Evolutionary conservation across 139 green algal species (phyloP), one percentile per base, ranked within the genome.

Genomic region (Picocystis salinarum): DNA sequence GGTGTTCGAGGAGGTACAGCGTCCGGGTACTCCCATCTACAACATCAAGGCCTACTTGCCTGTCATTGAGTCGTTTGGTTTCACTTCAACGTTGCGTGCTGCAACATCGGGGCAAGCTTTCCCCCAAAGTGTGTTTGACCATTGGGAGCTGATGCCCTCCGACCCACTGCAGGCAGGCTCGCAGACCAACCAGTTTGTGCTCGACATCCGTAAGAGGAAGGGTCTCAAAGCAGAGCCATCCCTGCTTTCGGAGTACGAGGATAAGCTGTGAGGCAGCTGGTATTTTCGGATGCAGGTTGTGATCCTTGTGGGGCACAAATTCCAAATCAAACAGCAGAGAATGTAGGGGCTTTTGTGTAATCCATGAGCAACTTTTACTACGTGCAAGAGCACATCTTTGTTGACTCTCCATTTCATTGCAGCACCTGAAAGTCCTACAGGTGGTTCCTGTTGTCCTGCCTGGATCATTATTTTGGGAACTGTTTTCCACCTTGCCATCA

Each of bases 31-130:
- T 2, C 88, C 88, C 51, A 92, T 98, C 60, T 97, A 96, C 80
- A 97, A 93, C 71, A 80, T 97, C 62, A 97, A 97, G 87, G 67
- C 65, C 5, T 83, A 93, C 69, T 74, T 98, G 61, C 88, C 88
- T 34, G 88, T 98, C 56, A 79, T 92, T 28, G 88, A 98, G 74
- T 94, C 85, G 4, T 98, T 98, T 48, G 88, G 88, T 25, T 96
- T 98, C 75, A 93, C 87, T 34, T 67, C 64, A 42, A 73, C 64
- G n/a, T 69, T 98, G 37, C 74, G 88, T 39, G 88, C 86, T 34
- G 82, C 82, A 42, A 98, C 88, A 27, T 77, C 74, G 4, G 88
- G 88, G 46, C 88, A 98, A 76, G 88, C 85, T 34, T 96, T 96
- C 80, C 85, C 85, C 15, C 82, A 91, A 73, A 89, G 69, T 25